Evolutionary conservation across 2,329 filamentous ascomycete species (phyloP).

Genomic region (Dactylellina cionopaga): DNA sequence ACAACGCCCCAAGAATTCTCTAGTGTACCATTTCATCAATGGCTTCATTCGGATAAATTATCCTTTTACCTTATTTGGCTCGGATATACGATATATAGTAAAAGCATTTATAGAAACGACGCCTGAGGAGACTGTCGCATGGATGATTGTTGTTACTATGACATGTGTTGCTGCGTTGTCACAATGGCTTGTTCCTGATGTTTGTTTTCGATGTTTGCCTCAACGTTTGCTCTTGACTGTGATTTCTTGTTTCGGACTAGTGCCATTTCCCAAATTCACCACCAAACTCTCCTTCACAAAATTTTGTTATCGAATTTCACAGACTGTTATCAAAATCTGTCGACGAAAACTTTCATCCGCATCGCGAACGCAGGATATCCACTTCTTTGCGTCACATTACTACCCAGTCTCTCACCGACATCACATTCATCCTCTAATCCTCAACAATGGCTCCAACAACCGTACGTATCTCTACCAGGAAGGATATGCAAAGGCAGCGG

Average conservation of each 20-base stretch:
- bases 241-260: constrained; percentile 36
- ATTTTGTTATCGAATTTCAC: constrained; percentile 5
- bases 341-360: background rate
- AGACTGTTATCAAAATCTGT: constrained; percentile 13
- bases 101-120: too few relatives aligned
- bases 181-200: too few relatives aligned
- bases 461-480: constrained; percentile 27
- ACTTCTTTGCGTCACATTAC: constrained; percentile 56
- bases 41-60: too few relatives aligned
- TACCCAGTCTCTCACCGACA: constrained; percentile 58
- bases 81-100: too few relatives aligned
- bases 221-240: constrained; percentile 48
- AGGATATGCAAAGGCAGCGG: constrained; percentile 17
- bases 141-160: too few relatives aligned
- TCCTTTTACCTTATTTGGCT: too few relatives aligned
- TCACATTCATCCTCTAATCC: constrained; percentile 53
- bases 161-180: constrained; percentile 35
- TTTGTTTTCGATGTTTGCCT: too few relatives aligned
- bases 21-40: too few relatives aligned
- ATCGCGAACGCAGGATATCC: constrained; percentile 57
- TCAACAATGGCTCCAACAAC: constrained; percentile 43
- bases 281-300: constrained; percentile 6
- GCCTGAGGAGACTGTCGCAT: too few relatives aligned
- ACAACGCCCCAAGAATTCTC: too few relatives aligned
- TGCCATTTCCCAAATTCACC: background rate